These are phyloP conservation scores for Cordyceps javanica DNA, from an alignment of 2,329 filamentous ascomycete genomes.

Conservation along the genomic window DNA sequence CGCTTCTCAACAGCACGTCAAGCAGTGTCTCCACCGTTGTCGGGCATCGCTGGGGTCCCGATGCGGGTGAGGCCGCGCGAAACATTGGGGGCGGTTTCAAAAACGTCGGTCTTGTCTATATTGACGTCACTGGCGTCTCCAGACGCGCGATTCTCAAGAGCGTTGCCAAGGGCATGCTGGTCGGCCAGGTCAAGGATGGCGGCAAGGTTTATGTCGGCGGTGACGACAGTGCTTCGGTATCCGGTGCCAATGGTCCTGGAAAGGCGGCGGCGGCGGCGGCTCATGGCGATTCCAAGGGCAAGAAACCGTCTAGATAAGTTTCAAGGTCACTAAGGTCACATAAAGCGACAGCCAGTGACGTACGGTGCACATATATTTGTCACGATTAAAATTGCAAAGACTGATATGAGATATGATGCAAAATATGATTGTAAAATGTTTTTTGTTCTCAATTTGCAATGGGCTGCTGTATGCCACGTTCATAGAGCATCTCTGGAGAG, in stretches of 20 bases:
- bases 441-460: no score
- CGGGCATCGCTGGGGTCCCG: constrained; percentile 78
- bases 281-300: constrained; percentile 19
- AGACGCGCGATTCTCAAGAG: constrained; percentile 85
- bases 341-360: no score
- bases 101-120: constrained; percentile 95
- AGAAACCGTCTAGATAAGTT: constrained; percentile 3
- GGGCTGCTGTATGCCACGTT: no score
- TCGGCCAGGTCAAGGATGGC: constrained; percentile 69
- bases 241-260: constrained; percentile 11
- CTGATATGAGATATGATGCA: neutral
- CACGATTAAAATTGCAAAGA: neutral
- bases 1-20: constrained; percentile 66
- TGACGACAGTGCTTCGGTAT: constrained; percentile 34
- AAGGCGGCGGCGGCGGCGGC: constrained; percentile 17
- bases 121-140: constrained; percentile 90
- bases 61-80: constrained; percentile 73
- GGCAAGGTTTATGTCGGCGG: constrained; percentile 69
- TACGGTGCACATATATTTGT: neutral
- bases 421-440: neutral
- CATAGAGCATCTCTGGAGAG: no score
- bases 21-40: constrained; percentile 80
- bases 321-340: no score
- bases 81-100: constrained; percentile 81
- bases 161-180: constrained; percentile 94